Percentiles rank a stretch among this genome's conserved stretches.
Conservation (phyloP, 305 asterid species). For the Rubia balearica region DNA sequence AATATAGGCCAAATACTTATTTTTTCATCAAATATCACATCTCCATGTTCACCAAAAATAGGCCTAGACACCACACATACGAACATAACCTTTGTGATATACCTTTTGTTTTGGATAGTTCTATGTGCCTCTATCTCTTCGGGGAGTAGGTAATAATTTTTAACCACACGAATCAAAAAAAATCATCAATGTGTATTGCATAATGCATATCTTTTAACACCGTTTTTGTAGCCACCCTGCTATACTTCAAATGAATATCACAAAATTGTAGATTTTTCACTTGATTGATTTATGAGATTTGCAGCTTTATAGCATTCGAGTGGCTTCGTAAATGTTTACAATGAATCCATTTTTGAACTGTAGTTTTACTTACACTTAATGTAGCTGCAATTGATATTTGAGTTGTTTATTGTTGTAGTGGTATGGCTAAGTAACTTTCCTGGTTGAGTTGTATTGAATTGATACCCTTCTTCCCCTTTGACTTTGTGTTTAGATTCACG, state of each 20-base stretch:
- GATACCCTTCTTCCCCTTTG: too few species aligned
- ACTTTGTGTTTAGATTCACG: too few species aligned
- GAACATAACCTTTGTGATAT: too few species aligned
- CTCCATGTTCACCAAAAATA: background rate
- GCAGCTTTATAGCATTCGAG: background rate
- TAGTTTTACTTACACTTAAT: too few species aligned
- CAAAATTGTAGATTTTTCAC: background rate
- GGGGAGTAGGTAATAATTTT: background rate
- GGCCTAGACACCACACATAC: background rate
- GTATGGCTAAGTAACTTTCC: too few species aligned
- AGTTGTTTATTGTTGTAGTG: too few species aligned
- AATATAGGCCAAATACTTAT: background rate
- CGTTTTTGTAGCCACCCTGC: background rate
- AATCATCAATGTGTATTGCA: background rate
- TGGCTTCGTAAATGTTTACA: background rate
- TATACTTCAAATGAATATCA: background rate
- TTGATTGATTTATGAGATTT: too few species aligned
- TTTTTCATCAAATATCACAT: background rate
- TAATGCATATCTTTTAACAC: background rate
- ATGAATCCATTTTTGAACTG: background rate
- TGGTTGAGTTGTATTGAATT: too few species aligned
- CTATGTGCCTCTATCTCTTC: background rate
- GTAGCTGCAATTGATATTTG: too few species aligned
- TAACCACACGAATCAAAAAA: background rate
- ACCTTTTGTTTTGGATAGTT: background rate